Conservation (phyloP, 208 protist species). For the Crithidia brevicula region DNA sequence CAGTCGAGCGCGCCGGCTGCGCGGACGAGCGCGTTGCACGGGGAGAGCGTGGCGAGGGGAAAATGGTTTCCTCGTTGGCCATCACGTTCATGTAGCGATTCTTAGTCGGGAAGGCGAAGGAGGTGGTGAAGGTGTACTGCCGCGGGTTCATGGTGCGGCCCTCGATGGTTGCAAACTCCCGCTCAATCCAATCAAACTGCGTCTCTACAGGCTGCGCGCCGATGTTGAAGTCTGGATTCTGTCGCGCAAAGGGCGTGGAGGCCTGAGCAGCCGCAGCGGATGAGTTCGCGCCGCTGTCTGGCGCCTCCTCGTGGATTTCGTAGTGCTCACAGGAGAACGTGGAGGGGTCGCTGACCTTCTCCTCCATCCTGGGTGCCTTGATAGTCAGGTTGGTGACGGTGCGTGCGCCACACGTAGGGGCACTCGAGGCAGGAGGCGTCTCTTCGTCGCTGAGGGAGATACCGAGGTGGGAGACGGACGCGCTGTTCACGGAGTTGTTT, state of each 20-base stretch:
- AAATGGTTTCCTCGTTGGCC: slow-evolving; percentile 81
- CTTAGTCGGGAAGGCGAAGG: slow-evolving; percentile 41
- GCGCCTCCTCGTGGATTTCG: background rate
- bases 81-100: slow-evolving; percentile 87
- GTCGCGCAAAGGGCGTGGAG: background rate
- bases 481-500: background rate
- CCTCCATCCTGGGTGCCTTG: background rate
- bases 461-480: slow-evolving; percentile 4
- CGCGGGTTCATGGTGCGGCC: slow-evolving; percentile 42
- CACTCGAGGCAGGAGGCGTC: background rate
- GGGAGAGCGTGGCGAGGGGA: slow-evolving; percentile 35
- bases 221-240: slow-evolving; percentile 42
- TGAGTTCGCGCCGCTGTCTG: background rate
- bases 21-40: background rate
- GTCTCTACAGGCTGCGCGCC: slow-evolving; percentile 31
- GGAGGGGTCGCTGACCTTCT: background rate
- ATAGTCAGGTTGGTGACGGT: background rate
- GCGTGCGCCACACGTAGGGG: background rate
- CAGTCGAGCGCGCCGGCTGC: background rate
- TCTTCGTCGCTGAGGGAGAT: slow-evolving; percentile 4
- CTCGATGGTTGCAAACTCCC: slow-evolving; percentile 59
- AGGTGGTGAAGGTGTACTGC: slow-evolving; percentile 67
- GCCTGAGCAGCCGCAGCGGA: too few relatives aligned
- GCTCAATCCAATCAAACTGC: slow-evolving; percentile 47
- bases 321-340: slow-evolving; percentile 4